Conservation (phyloP, 106 monocot genomes). For the Platanthera zijinensis region DNA sequence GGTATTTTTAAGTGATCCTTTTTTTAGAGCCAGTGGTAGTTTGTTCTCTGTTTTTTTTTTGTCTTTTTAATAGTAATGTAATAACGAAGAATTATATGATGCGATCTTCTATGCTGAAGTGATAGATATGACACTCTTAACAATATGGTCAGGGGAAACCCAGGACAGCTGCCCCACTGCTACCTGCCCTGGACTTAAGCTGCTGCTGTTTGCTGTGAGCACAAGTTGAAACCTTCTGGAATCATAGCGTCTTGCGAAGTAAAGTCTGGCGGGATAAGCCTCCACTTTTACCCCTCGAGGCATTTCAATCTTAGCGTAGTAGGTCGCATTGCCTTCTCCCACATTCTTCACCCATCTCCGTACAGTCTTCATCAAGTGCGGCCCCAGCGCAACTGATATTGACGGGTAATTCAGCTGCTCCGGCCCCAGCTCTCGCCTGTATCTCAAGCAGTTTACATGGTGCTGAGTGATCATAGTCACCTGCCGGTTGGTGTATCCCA, state of each 20-base stretch:
- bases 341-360: slow-evolving; percentile 13
- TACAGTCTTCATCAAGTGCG: slow-evolving; percentile 1
- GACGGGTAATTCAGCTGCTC: slow-evolving; percentile 37
- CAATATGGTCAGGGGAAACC: slow-evolving; percentile 15
- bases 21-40: too few species aligned
- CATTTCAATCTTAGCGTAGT: not conserved
- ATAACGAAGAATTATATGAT: too few species aligned
- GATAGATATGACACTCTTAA: slow-evolving; percentile 23
- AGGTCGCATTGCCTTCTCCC: not conserved
- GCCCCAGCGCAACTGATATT: slow-evolving; percentile 9
- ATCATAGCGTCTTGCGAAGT: slow-evolving; percentile 3
- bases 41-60: too few species aligned
- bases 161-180: slow-evolving; percentile 19
- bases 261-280: slow-evolving; percentile 4
- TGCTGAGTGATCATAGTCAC: slow-evolving; percentile 6
- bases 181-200: not conserved
- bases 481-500: slow-evolving; percentile 33
- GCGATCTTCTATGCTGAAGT: slow-evolving; percentile 4
- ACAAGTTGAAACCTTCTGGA: slow-evolving; percentile 1
- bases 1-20: too few species aligned
- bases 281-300: slow-evolving; percentile 16
- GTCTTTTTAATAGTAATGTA: too few species aligned
- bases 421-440: not conserved
- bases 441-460: slow-evolving; percentile 8
- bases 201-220: slow-evolving; percentile 7